A percentile compares a stretch with the other conserved stretches of the same genome.
These are phyloP conservation scores for Akanthomyces muscarius DNA, from an alignment of 2,329 filamentous ascomycete species.

Conservation along the genomic window DNA sequence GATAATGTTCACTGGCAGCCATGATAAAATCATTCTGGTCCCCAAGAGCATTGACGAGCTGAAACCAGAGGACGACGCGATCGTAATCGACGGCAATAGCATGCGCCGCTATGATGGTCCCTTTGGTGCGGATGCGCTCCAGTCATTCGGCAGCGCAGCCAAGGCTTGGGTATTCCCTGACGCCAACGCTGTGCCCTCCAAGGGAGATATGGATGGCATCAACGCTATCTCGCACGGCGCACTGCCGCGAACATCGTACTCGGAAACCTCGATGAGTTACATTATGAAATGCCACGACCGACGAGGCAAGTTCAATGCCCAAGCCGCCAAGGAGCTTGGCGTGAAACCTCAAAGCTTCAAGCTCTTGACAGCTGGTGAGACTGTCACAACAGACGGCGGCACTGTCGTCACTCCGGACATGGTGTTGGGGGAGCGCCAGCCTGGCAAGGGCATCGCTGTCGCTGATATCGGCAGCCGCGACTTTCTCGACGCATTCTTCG, in stretches of 20 bases:
- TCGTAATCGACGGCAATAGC: conserved; percentile 59
- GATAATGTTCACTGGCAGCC: conserved; percentile 34
- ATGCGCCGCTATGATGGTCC: conserved; percentile 70
- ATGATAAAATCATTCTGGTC: conserved; percentile 24
- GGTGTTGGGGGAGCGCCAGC: conserved; percentile 66
- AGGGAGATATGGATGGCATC: conserved; percentile 16
- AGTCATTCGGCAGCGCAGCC: conserved; percentile 22
- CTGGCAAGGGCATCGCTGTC: conserved; percentile 72
- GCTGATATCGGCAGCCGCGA: conserved; percentile 70
- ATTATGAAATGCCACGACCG: conserved; percentile 72
- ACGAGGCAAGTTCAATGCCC: conserved; percentile 74
- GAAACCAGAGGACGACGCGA: conserved; percentile 37
- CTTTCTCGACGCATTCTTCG: conserved; percentile 67
- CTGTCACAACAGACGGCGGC: conserved; percentile 61
- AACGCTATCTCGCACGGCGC: conserved; percentile 26
- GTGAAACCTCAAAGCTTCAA: conserved; percentile 57
- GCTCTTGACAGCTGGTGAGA: conserved; percentile 58
- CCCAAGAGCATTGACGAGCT: conserved; percentile 27
- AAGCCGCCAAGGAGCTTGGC: conserved; percentile 60
- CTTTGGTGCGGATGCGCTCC: conserved; percentile 19
- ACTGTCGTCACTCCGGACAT: conserved; percentile 75
- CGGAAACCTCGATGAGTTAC: conserved; percentile 73
- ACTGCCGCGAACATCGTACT: conserved; percentile 66
- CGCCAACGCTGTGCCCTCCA: background rate
- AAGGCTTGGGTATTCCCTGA: conserved; percentile 29